phyloP scores from a whole-genome alignment of 2,329 filamentous ascomycete genomes.

The Fusarium verticillioides region DNA sequence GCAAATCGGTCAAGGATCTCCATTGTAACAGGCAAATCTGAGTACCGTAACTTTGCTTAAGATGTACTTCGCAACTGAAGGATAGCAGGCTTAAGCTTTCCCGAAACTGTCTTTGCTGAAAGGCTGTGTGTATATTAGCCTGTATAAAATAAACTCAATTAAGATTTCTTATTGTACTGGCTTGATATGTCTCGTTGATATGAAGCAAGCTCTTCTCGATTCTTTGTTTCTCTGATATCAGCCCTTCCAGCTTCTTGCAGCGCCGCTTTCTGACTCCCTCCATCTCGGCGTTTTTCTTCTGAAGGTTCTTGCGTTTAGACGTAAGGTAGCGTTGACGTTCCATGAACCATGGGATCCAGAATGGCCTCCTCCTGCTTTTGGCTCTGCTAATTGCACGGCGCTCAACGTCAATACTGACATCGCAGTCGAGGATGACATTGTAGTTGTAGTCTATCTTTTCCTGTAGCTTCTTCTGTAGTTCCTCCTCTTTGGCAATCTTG shows the following conservation, averaged over 20 bases:
- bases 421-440: background rate
- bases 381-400: background rate
- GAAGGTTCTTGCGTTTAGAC: background rate
- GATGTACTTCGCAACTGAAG: background rate
- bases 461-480: background rate
- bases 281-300: background rate
- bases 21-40: background rate
- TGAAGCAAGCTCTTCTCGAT: background rate
- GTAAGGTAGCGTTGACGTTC: background rate
- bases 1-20: background rate
- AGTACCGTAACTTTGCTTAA: background rate
- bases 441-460: background rate
- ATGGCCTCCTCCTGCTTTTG: background rate
- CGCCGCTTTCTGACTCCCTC: background rate
- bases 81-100: rapidly evolving
- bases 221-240: background rate
- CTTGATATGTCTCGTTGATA: background rate
- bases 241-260: background rate
- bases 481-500: background rate
- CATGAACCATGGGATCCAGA: background rate
- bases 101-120: too few relatives aligned
- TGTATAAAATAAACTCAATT: background rate
- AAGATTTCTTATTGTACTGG: background rate
- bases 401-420: background rate
- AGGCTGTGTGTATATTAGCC: background rate